phyloP scores from a whole-genome alignment of 2,329 filamentous ascomycete genomes.

The Exophiala viscosa region DNA sequence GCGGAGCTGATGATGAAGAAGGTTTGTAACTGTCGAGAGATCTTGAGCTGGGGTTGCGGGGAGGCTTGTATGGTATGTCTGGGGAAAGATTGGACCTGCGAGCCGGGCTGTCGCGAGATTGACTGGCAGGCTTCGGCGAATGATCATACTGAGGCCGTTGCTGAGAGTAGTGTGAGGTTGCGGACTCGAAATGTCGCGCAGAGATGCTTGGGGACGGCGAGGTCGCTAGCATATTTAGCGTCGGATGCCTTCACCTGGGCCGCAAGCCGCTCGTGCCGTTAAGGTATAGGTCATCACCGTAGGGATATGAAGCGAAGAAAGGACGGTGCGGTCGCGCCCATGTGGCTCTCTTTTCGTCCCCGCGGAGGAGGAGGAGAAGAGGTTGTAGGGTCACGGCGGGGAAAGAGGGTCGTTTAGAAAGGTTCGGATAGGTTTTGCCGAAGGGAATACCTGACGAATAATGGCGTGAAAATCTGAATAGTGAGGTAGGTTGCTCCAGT shows the following conservation, averaged over 20 bases:
- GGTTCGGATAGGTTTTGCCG: no score
- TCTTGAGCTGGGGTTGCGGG: conserved; percentile 16
- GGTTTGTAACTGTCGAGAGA: conserved; percentile 24
- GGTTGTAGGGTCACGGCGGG: neutral
- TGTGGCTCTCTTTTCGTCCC: neutral
- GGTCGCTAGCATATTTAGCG: conserved; percentile 28
- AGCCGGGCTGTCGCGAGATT: no score
- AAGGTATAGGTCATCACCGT: neutral
- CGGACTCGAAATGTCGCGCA: conserved; percentile 9
- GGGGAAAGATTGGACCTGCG: neutral
- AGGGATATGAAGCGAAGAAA: neutral
- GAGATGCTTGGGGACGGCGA: conserved; percentile 24
- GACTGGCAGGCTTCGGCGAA: neutral
- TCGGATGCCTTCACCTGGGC: conserved; percentile 9
- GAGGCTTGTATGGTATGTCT: conserved; percentile 9
- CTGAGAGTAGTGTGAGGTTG: conserved; percentile 6
- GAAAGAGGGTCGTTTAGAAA: neutral
- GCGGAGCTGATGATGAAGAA: neutral
- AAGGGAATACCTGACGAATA: no score
- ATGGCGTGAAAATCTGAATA: neutral
- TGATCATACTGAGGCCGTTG: conserved; percentile 17
- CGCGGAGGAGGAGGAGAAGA: neutral
- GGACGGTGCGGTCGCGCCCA: neutral
- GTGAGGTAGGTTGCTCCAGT: neutral
- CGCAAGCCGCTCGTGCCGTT: conserved; percentile 6